Evolutionary conservation across 352 stramenopile species (phyloP).

Genomic region (Pythium vanterpoolii): DNA sequence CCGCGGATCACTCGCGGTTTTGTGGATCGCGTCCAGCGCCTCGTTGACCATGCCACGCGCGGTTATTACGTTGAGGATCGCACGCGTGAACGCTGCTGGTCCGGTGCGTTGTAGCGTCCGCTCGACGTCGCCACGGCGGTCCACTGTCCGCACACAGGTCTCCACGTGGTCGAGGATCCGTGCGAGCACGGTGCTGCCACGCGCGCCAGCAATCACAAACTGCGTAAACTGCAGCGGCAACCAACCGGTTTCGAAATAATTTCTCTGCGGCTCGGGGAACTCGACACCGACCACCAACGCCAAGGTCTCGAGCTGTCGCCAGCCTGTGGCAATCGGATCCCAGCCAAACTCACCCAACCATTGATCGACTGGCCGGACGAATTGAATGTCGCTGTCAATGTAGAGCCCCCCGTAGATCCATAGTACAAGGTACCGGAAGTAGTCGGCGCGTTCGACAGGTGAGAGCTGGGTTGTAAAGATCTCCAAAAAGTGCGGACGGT

Average conservation of each 20-base stretch:
- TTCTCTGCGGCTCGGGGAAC: conserved; percentile 1
- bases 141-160: neutral
- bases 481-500: conserved; percentile 2
- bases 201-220: conserved; percentile 15
- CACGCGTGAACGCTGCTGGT: conserved; percentile 11
- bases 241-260: conserved; percentile 7
- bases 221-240: conserved; percentile 16
- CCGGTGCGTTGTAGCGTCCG: conserved; percentile 10
- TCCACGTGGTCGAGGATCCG: conserved; percentile 9
- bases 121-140: conserved; percentile 5
- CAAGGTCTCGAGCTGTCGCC: neutral
- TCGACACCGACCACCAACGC: conserved; percentile 4
- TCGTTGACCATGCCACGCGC: neutral
- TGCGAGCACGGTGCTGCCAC: neutral
- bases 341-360: conserved; percentile 12
- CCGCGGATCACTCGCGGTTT: neutral
- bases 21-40: neutral
- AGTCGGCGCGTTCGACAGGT: conserved; percentile 16
- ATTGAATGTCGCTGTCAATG: conserved; percentile 10
- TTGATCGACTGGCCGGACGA: conserved; percentile 5
- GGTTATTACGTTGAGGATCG: conserved; percentile 8
- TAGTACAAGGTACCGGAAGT: conserved; percentile 15
- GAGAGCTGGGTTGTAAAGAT: conserved; percentile 9
- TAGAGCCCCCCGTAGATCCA: conserved; percentile 11
- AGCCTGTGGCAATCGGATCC: neutral